phyloP scores from a whole-genome alignment of 495 filamentous ascomycete species.

The Massariosphaeria phaeospora region DNA sequence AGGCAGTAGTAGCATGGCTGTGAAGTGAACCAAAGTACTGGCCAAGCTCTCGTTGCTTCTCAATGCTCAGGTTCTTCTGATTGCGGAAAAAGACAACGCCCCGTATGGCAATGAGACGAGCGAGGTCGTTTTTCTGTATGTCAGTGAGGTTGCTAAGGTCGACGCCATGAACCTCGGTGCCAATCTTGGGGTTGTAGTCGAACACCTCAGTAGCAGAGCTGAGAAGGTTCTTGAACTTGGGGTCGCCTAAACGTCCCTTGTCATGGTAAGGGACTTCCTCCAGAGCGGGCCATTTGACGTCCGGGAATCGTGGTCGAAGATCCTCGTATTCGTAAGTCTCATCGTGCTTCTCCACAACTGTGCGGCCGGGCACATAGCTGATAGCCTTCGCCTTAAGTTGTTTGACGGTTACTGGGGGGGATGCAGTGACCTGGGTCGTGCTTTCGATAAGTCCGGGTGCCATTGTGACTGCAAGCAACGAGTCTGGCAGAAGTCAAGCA shows the following conservation, averaged over 20 bases:
- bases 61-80: conserved; percentile 62
- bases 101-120: conserved; percentile 62
- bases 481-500: background rate
- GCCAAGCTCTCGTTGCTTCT: conserved; percentile 61
- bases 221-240: conserved; percentile 55
- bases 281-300: conserved; percentile 51
- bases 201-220: conserved; percentile 51
- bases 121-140: conserved; percentile 69
- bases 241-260: conserved; percentile 53
- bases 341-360: conserved; percentile 42
- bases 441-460: conserved; percentile 28
- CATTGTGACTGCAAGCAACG: conserved; percentile 6
- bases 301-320: conserved; percentile 54
- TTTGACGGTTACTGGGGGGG: background rate
- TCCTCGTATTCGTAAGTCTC: conserved; percentile 53
- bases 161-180: conserved; percentile 67
- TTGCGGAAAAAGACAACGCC: conserved; percentile 71
- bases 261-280: conserved; percentile 51
- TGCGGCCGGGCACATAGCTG: conserved; percentile 47
- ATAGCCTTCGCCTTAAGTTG: background rate
- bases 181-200: conserved; percentile 64
- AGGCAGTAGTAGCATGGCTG: conserved; percentile 57
- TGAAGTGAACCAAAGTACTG: conserved; percentile 64
- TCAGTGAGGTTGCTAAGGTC: conserved; percentile 63
- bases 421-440: background rate